phyloP scores from a whole-genome alignment of 352 stramenopile species.

The Pythium scleroteichum region DNA sequence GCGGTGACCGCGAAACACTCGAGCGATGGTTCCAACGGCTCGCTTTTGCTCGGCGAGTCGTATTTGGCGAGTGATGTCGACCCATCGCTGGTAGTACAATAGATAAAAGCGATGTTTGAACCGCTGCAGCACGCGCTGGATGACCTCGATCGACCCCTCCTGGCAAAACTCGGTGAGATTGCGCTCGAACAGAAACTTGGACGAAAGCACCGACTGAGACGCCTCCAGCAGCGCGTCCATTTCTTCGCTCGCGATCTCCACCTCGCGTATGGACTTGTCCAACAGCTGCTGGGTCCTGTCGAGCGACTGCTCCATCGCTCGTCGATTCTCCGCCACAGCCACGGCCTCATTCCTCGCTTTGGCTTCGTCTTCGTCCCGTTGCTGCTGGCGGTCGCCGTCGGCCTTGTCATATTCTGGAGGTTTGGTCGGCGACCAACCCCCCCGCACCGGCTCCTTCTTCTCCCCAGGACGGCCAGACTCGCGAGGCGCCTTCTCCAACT shows the following conservation, averaged over 20 bases:
- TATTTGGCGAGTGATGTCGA: constrained; percentile 20
- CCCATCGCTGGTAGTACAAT: constrained; percentile 47
- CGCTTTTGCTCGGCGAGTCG: constrained; percentile 32
- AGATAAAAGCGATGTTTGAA: constrained; percentile 60
- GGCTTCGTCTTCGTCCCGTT: background rate
- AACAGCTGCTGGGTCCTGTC: constrained; percentile 25
- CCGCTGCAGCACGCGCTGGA: constrained; percentile 39
- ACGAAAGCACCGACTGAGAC: constrained; percentile 43
- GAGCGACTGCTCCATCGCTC: constrained; percentile 33
- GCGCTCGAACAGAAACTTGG: constrained; percentile 60
- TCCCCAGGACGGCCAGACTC: background rate
- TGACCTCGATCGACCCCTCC: constrained; percentile 44
- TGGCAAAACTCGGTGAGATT: constrained; percentile 46
- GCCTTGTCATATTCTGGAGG: background rate
- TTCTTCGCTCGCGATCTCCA: constrained; percentile 18
- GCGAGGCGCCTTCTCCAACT: background rate
- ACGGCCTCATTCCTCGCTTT: background rate
- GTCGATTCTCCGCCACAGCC: background rate
- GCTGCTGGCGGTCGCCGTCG: constrained; percentile 6
- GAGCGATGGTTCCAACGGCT: constrained; percentile 34
- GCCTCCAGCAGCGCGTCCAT: constrained; percentile 33
- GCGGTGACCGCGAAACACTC: constrained; percentile 46
- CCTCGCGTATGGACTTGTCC: constrained; percentile 27
- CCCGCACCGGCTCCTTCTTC: background rate
- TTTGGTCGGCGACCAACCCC: background rate